A percentile compares a stretch with the other conserved stretches of the same genome.
phyloP scores from a whole-genome alignment of 805 yeast genomes.

The Barnettozyma vustinii region DNA sequence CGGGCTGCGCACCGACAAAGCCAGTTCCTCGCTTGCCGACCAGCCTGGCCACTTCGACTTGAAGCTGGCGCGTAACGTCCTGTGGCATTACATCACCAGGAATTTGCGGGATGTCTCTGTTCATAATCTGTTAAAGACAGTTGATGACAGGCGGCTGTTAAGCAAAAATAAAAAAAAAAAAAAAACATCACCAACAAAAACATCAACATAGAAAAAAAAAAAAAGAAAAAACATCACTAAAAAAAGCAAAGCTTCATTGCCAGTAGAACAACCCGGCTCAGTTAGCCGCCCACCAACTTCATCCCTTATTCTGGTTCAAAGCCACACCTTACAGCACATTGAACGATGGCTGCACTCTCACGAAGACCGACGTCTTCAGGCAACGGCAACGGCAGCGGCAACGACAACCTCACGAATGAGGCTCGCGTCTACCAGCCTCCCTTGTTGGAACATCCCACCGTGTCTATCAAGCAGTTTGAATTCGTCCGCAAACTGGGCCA shows the following conservation, averaged over 20 bases:
- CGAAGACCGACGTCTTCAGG: neutral
- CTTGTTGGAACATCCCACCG: constrained; percentile 8
- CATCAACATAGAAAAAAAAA: neutral
- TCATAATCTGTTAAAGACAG: neutral
- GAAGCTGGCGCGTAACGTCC: constrained; percentile 61
- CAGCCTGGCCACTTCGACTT: constrained; percentile 60
- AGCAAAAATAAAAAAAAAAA: neutral
- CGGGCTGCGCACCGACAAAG: constrained; percentile 95
- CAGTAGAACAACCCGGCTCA: neutral
- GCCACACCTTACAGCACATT: neutral
- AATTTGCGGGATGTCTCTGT: constrained; percentile 64
- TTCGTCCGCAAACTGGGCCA: constrained; percentile 54
- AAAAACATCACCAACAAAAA: neutral
- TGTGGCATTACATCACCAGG: constrained; percentile 82
- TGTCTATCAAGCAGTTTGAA: constrained; percentile 27
- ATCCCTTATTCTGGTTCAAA: neutral
- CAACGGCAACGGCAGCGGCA: neutral
- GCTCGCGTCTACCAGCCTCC: neutral
- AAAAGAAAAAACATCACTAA: neutral
- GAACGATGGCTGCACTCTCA: neutral
- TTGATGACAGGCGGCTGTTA: neutral
- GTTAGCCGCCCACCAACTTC: neutral
- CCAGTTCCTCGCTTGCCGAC: constrained; percentile 43
- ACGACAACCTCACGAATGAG: neutral
- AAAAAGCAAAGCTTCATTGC: neutral